phyloP scores from a whole-genome alignment of 345 rosid species.

The Streptanthus diversifolius region DNA sequence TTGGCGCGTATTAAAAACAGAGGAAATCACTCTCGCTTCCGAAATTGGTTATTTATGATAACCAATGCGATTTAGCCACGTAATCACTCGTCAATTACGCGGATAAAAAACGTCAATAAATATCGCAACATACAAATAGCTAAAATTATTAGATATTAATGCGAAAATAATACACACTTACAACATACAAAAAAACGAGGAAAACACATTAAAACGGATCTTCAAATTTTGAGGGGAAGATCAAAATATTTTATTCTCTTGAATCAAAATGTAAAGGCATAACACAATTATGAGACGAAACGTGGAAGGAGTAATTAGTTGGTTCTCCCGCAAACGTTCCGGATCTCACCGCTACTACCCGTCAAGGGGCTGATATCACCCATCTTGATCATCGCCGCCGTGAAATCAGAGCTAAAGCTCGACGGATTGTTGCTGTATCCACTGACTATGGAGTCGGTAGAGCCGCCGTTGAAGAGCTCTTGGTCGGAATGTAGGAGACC shows the following conservation, averaged over 20 bases:
- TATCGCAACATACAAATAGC: not conserved
- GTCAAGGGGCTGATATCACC: constrained; percentile 75
- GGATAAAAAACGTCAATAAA: not conserved
- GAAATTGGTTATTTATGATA: not conserved
- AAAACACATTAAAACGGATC: not conserved
- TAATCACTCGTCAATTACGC: not conserved
- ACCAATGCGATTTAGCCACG: not conserved
- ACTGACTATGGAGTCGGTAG: constrained; percentile 60
- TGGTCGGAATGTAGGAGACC: constrained; percentile 86
- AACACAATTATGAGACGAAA: constrained; percentile 10
- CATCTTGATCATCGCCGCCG: constrained; percentile 77
- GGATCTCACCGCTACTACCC: constrained; percentile 66
- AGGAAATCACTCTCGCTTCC: constrained; percentile 15
- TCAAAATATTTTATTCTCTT: not conserved
- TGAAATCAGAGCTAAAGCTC: constrained; percentile 59
- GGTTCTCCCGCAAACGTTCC: constrained; percentile 58
- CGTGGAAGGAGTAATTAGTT: constrained; percentile 40
- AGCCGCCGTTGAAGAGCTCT: constrained; percentile 63
- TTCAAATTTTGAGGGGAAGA: not conserved
- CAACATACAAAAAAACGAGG: not conserved
- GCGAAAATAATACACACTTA: constrained; percentile 27
- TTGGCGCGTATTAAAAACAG: constrained; percentile 18
- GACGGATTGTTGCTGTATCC: constrained; percentile 48
- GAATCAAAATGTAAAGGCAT: not conserved
- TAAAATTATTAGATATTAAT: constrained; percentile 16